Evolutionary conservation across 768 basidiomycete species (phyloP), one percentile per base, ranked within the genome.

Genomic region (Serendipita sp.): DNA sequence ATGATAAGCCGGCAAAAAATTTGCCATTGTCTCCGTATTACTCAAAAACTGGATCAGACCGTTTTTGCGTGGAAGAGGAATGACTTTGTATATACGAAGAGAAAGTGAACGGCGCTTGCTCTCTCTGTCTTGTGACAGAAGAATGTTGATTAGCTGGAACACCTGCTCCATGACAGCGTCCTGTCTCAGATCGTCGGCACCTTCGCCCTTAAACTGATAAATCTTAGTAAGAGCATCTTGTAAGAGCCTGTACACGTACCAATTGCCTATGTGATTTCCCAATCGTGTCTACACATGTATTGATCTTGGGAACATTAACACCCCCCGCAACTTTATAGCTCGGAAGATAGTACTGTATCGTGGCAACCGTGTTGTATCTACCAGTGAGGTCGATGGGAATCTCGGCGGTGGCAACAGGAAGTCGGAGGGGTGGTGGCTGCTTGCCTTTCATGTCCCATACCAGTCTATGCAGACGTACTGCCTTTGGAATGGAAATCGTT

Each of bases 141-240:
- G 80, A 7, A 80, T 74, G 68, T 98, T 97, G 65, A 93, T 87
- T 18, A 98, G 79, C 18, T 83, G 83, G 70, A 99, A 99, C 1
- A 96, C 92, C 74, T 99, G 96, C 70, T 97, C 92, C 94, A 99
- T 97, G 63, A 98, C 92, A 0, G 94, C 94, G 71, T 99, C 96
- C 74, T 99, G 96, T 45, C 96, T 85, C 53, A 96, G 73, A 70
- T 99, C 96, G 69, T 99, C 96, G 8, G 83, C 79, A 7, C 88
- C 88, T 75, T 88, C 84, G 2, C 92, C 92, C 73, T 99, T 97
- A 76, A 92, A 94, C 92, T 95, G 67, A 35, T 44, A n/a, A 0
- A 44, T 16, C 15, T 18, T 3, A 16, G 64, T 32, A 35, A 16
- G 7, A 51, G 41, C 16, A 15, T 41, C 7, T 41, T 1, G 48